These are phyloP conservation scores for Arxiozyma slooffiae DNA, from an alignment of 1,139 yeast genomes.

Conservation along the genomic window DNA sequence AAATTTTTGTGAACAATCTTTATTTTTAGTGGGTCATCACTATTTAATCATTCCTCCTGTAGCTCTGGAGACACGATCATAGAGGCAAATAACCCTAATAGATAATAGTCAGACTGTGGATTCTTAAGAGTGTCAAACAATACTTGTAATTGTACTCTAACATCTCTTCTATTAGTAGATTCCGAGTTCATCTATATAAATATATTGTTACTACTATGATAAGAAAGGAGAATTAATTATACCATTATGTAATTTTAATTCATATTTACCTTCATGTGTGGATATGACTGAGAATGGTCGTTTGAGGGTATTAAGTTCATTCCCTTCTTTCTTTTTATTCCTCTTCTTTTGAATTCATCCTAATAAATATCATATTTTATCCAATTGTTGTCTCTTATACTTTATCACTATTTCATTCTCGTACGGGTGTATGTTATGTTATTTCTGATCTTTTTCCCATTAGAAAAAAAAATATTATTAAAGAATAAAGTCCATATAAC, in stretches of 20 bases:
- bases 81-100: constrained; percentile 13
- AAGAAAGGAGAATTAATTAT: not conserved
- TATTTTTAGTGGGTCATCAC: constrained; percentile 17
- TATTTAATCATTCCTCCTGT: constrained; percentile 23
- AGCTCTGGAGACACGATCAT: constrained; percentile 19
- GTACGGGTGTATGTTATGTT: not conserved
- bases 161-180: constrained; percentile 12
- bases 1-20: constrained; percentile 61
- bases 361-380: too few relatives aligned
- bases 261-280: constrained; percentile 18
- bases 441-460: not conserved
- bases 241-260: not conserved
- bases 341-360: not conserved
- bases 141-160: constrained; percentile 17
- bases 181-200: constrained; percentile 14
- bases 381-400: not conserved
- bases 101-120: constrained; percentile 8
- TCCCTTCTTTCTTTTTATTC: not conserved
- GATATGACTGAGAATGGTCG: constrained; percentile 11
- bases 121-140: constrained; percentile 16
- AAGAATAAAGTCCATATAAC: not conserved
- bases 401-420: not conserved
- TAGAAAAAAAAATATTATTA: too few relatives aligned
- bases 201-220: constrained; percentile 3
- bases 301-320: not conserved